These are phyloP conservation scores for Theileria sp. DNA, from an alignment of 169 alveolate genomes.

Conservation along the genomic window DNA sequence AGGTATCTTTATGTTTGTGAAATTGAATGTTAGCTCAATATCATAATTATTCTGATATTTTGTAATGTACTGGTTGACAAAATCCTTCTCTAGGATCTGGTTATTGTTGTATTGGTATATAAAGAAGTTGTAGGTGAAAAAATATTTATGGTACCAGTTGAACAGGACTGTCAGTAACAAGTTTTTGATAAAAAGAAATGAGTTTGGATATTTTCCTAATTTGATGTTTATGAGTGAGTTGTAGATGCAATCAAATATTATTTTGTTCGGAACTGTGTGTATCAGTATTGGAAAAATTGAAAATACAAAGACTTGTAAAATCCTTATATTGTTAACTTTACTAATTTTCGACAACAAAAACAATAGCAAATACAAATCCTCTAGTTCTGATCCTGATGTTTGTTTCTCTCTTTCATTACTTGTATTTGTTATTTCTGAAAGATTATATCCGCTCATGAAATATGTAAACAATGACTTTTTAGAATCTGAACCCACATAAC, in stretches of 20 bases:
- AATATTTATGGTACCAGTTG: conserved; percentile 37
- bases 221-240: background rate
- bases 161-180: conserved; percentile 40
- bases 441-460: conserved; percentile 48
- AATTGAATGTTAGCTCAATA: conserved; percentile 55
- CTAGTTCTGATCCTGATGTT: background rate
- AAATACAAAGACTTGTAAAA: conserved; percentile 43
- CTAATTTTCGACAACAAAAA: conserved; percentile 13
- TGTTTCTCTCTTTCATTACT: background rate
- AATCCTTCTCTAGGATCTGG: background rate
- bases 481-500: conserved; percentile 32
- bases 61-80: conserved; percentile 19
- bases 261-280: conserved; percentile 46
- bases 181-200: conserved; percentile 23
- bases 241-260: conserved; percentile 18
- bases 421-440: conserved; percentile 10
- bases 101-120: background rate
- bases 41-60: background rate
- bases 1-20: conserved; percentile 35
- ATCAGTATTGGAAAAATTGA: conserved; percentile 53
- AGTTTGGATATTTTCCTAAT: conserved; percentile 14
- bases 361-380: background rate
- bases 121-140: conserved; percentile 38
- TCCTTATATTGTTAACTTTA: conserved; percentile 2
- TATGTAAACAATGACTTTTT: conserved; percentile 33